A percentile compares a stretch with the other conserved stretches of the same genome.
These are phyloP conservation scores for Tetrapisispora nanseiensis DNA, from an alignment of 805 yeast genomes.

Conservation along the genomic window DNA sequence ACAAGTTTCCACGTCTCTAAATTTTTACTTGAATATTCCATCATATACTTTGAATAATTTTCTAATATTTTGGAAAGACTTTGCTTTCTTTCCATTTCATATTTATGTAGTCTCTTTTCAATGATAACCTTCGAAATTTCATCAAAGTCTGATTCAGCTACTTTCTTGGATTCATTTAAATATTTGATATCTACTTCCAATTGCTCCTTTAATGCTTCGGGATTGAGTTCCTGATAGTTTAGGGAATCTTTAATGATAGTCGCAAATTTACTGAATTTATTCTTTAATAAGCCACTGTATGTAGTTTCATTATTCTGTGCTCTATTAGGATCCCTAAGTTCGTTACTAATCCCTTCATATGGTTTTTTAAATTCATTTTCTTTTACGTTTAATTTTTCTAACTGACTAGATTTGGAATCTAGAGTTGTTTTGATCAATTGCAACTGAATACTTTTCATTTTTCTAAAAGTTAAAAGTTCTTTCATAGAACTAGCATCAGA, in stretches of 20 bases:
- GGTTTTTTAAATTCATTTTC: constrained; percentile 9
- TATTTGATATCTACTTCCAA: constrained; percentile 19
- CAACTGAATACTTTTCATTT: constrained; percentile 22
- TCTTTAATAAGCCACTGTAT: constrained; percentile 22
- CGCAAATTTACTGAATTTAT: constrained; percentile 24
- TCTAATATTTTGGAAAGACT: constrained; percentile 19
- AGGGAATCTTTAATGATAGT: constrained; percentile 26
- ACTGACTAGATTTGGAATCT: constrained; percentile 15
- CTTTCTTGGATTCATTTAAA: constrained; percentile 15
- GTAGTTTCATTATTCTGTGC: constrained; percentile 7
- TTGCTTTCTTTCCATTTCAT: constrained; percentile 15
- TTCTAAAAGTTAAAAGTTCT: constrained; percentile 25
- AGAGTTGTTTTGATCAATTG: constrained; percentile 21
- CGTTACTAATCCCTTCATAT: constrained; percentile 3
- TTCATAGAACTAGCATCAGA: constrained; percentile 25
- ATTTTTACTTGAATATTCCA: constrained; percentile 22
- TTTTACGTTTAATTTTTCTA: constrained; percentile 21
- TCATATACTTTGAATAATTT: constrained; percentile 23
- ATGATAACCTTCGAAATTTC: constrained; percentile 24
- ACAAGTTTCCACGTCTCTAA: constrained; percentile 23
- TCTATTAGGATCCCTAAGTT: constrained; percentile 4
- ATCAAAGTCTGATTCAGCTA: constrained; percentile 26
- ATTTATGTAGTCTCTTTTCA: constrained; percentile 26
- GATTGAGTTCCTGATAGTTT: constrained; percentile 25
- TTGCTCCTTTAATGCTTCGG: constrained; percentile 11